These are phyloP conservation scores for Cutaneotrichosporon cutaneum DNA, from an alignment of 1,284 basidiomycete genomes.

Conservation along the genomic window DNA sequence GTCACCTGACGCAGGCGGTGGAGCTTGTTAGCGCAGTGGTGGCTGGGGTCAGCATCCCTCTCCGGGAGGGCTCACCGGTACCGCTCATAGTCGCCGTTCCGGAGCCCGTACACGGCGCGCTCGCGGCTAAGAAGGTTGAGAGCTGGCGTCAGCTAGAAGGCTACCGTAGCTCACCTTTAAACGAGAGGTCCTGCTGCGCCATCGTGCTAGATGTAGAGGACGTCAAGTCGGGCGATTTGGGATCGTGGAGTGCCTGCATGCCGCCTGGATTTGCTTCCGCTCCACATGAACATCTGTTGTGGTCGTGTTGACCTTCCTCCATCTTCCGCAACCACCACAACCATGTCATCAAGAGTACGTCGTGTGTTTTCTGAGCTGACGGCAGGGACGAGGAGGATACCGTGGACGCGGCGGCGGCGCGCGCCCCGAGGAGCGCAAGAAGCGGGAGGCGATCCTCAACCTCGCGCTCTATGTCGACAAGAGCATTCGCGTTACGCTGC, in stretches of 20 bases:
- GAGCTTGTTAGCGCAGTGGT: constrained; percentile 85
- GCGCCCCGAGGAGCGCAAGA: constrained; percentile 68
- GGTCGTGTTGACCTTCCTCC: constrained; percentile 9
- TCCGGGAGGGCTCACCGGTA: constrained; percentile 62
- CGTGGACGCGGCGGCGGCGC: constrained; percentile 44
- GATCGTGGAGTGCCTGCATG: background rate
- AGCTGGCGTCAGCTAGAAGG: constrained; percentile 29
- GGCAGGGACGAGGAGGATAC: constrained; percentile 26
- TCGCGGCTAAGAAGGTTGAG: constrained; percentile 66
- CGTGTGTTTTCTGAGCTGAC: constrained; percentile 4
- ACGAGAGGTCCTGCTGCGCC: constrained; percentile 36
- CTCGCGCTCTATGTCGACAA: constrained; percentile 91
- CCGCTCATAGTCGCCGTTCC: constrained; percentile 80
- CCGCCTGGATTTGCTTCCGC: constrained; percentile 12
- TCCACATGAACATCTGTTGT: background rate
- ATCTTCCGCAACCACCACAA: background rate
- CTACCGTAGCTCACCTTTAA: constrained; percentile 34
- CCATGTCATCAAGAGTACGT: constrained; percentile 29
- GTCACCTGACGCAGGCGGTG: constrained; percentile 81
- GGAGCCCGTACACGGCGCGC: constrained; percentile 82
- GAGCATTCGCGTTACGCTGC: constrained; percentile 91
- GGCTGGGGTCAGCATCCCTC: constrained; percentile 56
- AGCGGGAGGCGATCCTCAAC: constrained; percentile 93
- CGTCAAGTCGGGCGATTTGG: background rate
- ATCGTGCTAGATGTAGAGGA: constrained; percentile 11